Conservation (phyloP, 129 eudicot genomes). For the Helianthus tuberosus region DNA sequence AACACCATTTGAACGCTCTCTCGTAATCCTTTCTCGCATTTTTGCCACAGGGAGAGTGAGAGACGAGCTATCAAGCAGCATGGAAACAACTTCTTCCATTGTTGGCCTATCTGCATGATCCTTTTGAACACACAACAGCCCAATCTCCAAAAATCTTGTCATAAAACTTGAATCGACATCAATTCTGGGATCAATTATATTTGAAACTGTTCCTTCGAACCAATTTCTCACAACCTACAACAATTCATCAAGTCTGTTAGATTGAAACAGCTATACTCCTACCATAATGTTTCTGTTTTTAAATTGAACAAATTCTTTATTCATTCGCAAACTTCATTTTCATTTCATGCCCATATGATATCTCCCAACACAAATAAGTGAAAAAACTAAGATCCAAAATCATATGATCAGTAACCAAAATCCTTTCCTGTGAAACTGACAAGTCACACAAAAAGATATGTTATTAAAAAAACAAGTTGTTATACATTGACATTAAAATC, state of each 20-base stretch:
- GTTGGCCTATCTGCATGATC: constrained; percentile 7
- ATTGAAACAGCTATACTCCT: not conserved
- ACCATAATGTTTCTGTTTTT: too few species aligned
- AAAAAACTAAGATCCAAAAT: too few species aligned
- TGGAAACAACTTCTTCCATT: constrained; percentile 10
- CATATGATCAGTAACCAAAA: too few species aligned
- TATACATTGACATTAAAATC: too few species aligned
- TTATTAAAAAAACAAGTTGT: too few species aligned
- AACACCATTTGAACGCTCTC: not conserved
- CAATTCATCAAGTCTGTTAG: constrained; percentile 1
- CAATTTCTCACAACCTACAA: not conserved
- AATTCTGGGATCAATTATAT: constrained; percentile 5
- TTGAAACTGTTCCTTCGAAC: not conserved
- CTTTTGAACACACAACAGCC: constrained; percentile 4
- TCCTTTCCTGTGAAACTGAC: too few species aligned
- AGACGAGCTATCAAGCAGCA: constrained; percentile 5
- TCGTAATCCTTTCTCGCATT: not conserved
- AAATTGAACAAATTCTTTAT: not conserved
- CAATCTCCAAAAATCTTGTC: not conserved
- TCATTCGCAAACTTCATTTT: not conserved
- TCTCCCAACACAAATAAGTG: not conserved
- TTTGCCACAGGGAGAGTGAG: not conserved
- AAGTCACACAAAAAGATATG: too few species aligned
- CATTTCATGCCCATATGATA: not conserved
- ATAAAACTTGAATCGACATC: not conserved